A percentile compares a stretch with the other conserved stretches of the same genome.
Evolutionary conservation across 2,329 filamentous ascomycete species (phyloP).

Genomic region (Sporothrix phasma): DNA sequence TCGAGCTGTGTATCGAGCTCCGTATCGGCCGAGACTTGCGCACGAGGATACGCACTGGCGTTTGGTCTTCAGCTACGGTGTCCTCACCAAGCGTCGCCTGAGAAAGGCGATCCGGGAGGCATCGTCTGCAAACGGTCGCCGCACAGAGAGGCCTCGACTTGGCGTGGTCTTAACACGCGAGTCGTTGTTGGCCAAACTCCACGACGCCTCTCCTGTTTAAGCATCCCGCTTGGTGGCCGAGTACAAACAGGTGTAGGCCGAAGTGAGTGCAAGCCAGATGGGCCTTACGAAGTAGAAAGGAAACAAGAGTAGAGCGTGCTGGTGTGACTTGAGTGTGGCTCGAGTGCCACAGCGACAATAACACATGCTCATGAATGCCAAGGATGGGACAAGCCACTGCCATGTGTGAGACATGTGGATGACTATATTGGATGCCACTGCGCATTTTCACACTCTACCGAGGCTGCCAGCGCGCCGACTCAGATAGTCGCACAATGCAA

Average conservation of each 20-base stretch:
- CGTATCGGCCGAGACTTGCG: slow-evolving; percentile 7
- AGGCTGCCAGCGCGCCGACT: too few relatives aligned
- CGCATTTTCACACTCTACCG: background rate
- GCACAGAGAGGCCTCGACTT: background rate
- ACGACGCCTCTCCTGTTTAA: background rate
- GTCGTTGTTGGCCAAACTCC: background rate
- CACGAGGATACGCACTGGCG: background rate
- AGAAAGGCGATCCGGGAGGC: background rate
- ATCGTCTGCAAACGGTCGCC: background rate
- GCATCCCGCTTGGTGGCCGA: too few relatives aligned
- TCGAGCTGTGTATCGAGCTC: too few relatives aligned
- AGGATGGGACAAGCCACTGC: background rate
- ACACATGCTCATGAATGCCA: background rate
- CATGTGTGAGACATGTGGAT: slow-evolving; percentile 2
- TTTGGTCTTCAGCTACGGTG: slow-evolving; percentile 5
- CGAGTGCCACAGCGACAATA: background rate
- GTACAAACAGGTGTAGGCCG: too few relatives aligned
- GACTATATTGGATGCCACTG: background rate
- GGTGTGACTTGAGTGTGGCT: too few relatives aligned
- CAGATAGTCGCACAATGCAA: too few relatives aligned
- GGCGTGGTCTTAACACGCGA: background rate
- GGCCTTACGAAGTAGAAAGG: too few relatives aligned
- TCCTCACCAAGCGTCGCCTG: background rate
- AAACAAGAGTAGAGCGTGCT: too few relatives aligned
- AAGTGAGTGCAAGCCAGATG: too few relatives aligned